Conservation (phyloP, 2,329 filamentous ascomycete genomes). For the Xylariaceae sp. region DNA sequence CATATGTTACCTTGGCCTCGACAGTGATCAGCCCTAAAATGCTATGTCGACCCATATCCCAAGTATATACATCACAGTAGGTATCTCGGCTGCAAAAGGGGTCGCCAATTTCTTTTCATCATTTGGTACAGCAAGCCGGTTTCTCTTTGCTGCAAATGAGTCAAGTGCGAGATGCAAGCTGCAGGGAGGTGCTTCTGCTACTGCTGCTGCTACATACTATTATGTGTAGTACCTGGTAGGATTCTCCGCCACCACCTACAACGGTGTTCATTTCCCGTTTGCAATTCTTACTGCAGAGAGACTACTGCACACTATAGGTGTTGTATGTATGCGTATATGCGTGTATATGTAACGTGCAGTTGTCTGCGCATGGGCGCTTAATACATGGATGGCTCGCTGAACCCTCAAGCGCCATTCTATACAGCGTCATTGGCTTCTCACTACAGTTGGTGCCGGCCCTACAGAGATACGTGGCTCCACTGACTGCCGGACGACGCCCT, state of each 20-base stretch:
- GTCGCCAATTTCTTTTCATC: background rate
- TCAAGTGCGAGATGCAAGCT: conserved; percentile 8
- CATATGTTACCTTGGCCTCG: background rate
- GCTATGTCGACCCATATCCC: background rate
- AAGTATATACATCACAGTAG: background rate
- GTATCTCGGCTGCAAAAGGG: conserved; percentile 5
- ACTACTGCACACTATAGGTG: conserved; percentile 5
- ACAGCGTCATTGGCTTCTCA: background rate
- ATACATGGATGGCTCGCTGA: background rate
- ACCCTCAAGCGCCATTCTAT: background rate
- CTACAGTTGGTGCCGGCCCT: background rate
- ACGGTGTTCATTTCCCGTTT: background rate
- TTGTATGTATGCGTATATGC: conserved; percentile 9
- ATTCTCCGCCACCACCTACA: background rate
- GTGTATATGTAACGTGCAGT: conserved; percentile 12
- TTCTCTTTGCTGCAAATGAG: background rate
- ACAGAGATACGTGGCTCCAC: background rate
- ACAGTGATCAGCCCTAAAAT: background rate
- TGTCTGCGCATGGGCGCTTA: conserved; percentile 18
- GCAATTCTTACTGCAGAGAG: conserved; percentile 13
- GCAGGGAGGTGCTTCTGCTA: conserved; percentile 6
- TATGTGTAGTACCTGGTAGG: no score
- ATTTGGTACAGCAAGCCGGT: background rate
- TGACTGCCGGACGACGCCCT: background rate
- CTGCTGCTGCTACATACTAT: no score